Evolutionary conservation across 2,329 filamentous ascomycete genomes (phyloP).

Genomic region (Neopestalotiopsis clavispora): DNA sequence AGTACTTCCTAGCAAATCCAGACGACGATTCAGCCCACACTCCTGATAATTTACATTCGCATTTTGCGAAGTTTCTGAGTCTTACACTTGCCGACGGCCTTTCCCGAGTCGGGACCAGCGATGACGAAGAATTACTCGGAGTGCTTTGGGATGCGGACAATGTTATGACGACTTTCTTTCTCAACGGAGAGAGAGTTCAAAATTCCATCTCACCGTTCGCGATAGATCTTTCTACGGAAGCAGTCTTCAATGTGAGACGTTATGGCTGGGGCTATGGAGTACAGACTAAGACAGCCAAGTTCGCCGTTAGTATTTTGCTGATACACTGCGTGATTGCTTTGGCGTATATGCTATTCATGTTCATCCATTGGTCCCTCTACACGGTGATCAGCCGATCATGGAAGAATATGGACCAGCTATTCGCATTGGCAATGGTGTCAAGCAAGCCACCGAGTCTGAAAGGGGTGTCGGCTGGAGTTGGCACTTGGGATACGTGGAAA

Average conservation of each 20-base stretch:
- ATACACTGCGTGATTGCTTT: not conserved
- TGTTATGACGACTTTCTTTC: too few relatives aligned
- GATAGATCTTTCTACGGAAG: too few relatives aligned
- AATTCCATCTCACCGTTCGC: too few relatives aligned
- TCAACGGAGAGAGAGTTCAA: too few relatives aligned
- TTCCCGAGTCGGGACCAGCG: too few relatives aligned
- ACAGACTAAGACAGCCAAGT: not conserved
- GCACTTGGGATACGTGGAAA: conserved; percentile 10
- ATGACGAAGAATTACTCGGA: too few relatives aligned
- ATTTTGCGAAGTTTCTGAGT: not conserved
- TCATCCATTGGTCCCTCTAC: not conserved
- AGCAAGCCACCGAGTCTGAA: not conserved
- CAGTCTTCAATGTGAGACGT: not conserved
- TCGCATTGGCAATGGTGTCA: not conserved
- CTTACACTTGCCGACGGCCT: not conserved
- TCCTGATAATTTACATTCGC: too few relatives aligned
- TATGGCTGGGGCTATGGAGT: conserved; percentile 13
- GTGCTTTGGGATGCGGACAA: too few relatives aligned
- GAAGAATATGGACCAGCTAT: conserved; percentile 1
- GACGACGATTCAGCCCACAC: too few relatives aligned
- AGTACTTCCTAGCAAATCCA: too few relatives aligned
- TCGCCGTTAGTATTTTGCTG: not conserved
- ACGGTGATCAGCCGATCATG: conserved; percentile 7
- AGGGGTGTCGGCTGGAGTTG: not conserved
- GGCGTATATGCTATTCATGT: not conserved